Base-by-base conservation (phyloP, 208 protist genomes). In the Balamuthia mandrillaris region DNA sequence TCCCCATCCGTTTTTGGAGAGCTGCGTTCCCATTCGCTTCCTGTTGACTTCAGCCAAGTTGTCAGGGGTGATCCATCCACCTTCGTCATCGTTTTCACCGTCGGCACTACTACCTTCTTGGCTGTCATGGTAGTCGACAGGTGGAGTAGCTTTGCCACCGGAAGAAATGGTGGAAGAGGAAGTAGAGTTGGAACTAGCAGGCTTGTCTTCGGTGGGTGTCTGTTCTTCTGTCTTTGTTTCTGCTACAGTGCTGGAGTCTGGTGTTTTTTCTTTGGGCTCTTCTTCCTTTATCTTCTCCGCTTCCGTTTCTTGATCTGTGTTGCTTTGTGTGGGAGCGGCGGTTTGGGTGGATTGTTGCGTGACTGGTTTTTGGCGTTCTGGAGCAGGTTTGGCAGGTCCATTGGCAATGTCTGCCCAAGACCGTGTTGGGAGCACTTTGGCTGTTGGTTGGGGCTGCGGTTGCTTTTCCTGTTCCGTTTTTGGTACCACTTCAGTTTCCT, bases 61-160 rank as follows among this genome's bases (percentile, higher is more conserved):
- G 51, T 84, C 75, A 29, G 75, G 75, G 1, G 85, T 88, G 51
- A 88, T 88, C 85, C 85, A 88, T 7, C 79, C 85, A 24, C n/a
- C 81, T 41, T 27, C 51, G 21, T 78, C 78, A 2, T 86, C 78
- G 35, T 85, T 37, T 27, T 72, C 85, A 5, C 56, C 61, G 31
- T 74, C 66, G 16, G 33, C 47, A 27, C 47, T 65, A 31, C 7
- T 47, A 42, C 27, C 7, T 42, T 5, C 60, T 56, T 4, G 12
- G 7, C 18, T 41, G 63, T 42, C 39, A 10, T 81, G n/a, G 27
- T 21, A n/a, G 54, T 9, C 39, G 18, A 6, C 21, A n/a, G n/a
- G n/a, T n/a, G n/a, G n/a, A n/a, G n/a, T n/a, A n/a, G 16, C 35
- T 18, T n/a, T 16, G 18, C 61, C 24, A 44, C n/a, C 18, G 18